These are phyloP conservation scores for Westerdykella ornata DNA, from an alignment of 2,329 filamentous ascomycete genomes.

Conservation along the genomic window DNA sequence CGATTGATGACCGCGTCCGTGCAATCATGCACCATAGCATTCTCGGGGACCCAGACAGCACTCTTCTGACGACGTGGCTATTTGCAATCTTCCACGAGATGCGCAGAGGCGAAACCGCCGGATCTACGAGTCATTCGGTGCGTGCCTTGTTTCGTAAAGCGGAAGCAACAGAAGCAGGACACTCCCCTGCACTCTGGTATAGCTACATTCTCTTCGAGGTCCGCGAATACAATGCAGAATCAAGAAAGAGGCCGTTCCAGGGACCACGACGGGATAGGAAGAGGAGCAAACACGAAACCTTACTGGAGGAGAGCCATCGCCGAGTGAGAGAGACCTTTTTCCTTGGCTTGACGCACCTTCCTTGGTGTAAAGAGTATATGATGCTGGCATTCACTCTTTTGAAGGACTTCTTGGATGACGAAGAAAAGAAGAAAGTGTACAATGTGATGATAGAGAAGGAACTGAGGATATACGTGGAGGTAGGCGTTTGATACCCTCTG, in stretches of 20 bases:
- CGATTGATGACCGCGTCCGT: conserved; percentile 71
- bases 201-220: conserved; percentile 31
- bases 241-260: conserved; percentile 3
- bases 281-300: conserved; percentile 15
- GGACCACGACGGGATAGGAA: conserved; percentile 14
- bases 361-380: conserved; percentile 57
- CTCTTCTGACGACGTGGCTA: conserved; percentile 45
- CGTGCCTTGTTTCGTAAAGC: conserved; percentile 53
- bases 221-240: conserved; percentile 10
- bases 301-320: conserved; percentile 27
- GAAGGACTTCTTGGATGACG: conserved; percentile 34
- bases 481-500: conserved; percentile 31
- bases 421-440: conserved; percentile 50
- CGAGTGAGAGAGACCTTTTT: conserved; percentile 50
- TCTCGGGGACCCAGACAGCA: conserved; percentile 22
- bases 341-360: conserved; percentile 50
- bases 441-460: conserved; percentile 56
- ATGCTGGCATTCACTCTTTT: conserved; percentile 50
- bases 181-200: conserved; percentile 30
- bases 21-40: conserved; percentile 48
- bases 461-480: conserved; percentile 51
- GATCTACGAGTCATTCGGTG: conserved; percentile 46
- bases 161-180: conserved; percentile 30
- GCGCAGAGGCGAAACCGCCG: conserved; percentile 38
- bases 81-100: conserved; percentile 54